Evolutionary conservation across 2,329 filamentous ascomycete genomes (phyloP).

Genomic region (Cordyceps javanica): DNA sequence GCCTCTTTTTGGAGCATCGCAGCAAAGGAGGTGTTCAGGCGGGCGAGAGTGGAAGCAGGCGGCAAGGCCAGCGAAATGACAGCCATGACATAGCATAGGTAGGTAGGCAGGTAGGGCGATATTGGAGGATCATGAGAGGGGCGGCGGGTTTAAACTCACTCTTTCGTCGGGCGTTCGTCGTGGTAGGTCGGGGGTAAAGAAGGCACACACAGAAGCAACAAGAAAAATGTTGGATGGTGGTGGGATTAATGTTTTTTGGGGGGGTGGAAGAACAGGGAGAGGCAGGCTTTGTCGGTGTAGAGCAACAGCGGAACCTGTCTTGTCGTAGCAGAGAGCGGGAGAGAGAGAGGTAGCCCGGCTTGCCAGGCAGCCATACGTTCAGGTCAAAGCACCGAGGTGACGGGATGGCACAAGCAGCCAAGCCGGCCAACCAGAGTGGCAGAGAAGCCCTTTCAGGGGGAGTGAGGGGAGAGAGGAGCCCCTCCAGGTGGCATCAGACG

Average conservation of each 20-base stretch:
- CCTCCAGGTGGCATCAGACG: neutral
- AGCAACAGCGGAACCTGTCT: neutral
- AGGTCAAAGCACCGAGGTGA: neutral
- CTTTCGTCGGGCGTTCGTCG: slow-evolving; percentile 6
- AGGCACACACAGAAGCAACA: slow-evolving; percentile 1
- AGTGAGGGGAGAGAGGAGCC: too few species aligned
- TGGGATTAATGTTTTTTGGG: slow-evolving; percentile 8
- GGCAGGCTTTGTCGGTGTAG: slow-evolving; percentile 11
- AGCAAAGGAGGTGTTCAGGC: neutral
- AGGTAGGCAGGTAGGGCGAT: neutral
- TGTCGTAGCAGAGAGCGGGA: neutral
- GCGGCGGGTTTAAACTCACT: slow-evolving; percentile 8
- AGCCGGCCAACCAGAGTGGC: too few species aligned
- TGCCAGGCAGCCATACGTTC: neutral
- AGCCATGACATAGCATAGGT: too few species aligned
- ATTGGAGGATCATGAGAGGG: neutral
- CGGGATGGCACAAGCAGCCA: too few species aligned
- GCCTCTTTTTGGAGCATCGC: slow-evolving; percentile 8
- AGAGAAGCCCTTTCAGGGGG: too few species aligned
- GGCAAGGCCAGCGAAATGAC: too few species aligned
- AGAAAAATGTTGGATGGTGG: slow-evolving; percentile 12
- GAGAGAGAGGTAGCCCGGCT: neutral
- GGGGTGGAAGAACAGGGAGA: neutral
- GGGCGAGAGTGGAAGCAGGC: neutral
- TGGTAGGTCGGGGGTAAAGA: neutral